Percentiles rank a stretch among this genome's conserved stretches.
Conservation (phyloP, 1,139 yeast genomes). For the Suhomyces terraborum region DNA sequence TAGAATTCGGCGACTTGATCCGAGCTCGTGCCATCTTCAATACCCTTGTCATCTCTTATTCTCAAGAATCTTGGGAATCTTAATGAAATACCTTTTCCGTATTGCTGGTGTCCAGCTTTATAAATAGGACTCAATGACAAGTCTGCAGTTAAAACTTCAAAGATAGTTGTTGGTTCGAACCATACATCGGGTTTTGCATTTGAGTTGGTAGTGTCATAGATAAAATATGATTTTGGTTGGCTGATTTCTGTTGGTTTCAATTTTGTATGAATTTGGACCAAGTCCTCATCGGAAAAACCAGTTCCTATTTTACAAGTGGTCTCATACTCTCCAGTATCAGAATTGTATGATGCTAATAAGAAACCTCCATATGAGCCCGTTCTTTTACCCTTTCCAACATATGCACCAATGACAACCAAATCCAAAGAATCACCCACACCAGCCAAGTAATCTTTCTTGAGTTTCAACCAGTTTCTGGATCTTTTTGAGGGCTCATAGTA, state of each 20-base stretch:
- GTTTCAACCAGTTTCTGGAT: conserved; percentile 91
- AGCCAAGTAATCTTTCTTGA: conserved; percentile 89
- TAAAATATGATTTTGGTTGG: conserved; percentile 68
- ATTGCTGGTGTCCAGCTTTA: conserved; percentile 77
- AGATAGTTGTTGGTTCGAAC: conserved; percentile 87
- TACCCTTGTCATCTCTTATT: conserved; percentile 81
- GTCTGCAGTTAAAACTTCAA: conserved; percentile 95
- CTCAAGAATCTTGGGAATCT: conserved; percentile 90
- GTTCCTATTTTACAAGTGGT: conserved; percentile 97
- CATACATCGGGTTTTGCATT: conserved; percentile 87
- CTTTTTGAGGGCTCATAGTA: conserved; percentile 93
- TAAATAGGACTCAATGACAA: conserved; percentile 89
- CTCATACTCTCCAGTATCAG: conserved; percentile 88
- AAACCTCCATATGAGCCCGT: conserved; percentile 96
- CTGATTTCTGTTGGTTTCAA: conserved; percentile 69
- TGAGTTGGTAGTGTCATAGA: conserved; percentile 63
- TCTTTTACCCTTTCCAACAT: conserved; percentile 90
- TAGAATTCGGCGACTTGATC: conserved; percentile 91
- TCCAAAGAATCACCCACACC: conserved; percentile 97
- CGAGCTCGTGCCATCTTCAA: conserved; percentile 88
- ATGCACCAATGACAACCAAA: conserved; percentile 92
- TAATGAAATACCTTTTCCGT: conserved; percentile 86
- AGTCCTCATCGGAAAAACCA: conserved; percentile 87
- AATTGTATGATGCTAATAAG: conserved; percentile 83
- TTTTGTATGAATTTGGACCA: conserved; percentile 58